phyloP scores from a whole-genome alignment of 106 monocot species.

The Allium sativum region DNA sequence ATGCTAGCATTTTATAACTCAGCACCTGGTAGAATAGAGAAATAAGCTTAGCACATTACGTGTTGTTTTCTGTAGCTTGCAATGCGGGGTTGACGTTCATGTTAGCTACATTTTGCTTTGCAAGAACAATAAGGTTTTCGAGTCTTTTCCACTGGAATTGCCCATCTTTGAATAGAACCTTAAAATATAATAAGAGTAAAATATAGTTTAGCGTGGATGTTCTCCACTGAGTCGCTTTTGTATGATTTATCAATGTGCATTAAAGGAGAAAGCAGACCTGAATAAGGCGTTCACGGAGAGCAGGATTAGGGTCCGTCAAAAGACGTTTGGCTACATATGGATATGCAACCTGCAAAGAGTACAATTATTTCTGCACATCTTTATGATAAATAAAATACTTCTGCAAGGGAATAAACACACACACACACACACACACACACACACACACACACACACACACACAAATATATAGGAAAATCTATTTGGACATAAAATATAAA shows the following conservation, averaged over 20 bases:
- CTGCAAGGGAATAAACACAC: too few relatives aligned
- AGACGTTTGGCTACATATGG: constrained; percentile 97
- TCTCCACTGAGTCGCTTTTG: too few relatives aligned
- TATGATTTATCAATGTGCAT: too few relatives aligned
- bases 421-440: too few relatives aligned
- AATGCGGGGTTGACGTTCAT: constrained; percentile 83
- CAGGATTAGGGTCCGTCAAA: constrained; percentile 94
- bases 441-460: too few relatives aligned
- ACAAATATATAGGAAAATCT: too few relatives aligned
- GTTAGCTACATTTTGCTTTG: constrained; percentile 91
- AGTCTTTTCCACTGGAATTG: constrained; percentile 97
- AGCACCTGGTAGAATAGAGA: background rate
- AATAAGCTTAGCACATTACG: background rate
- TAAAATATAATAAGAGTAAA: background rate
- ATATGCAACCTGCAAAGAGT: constrained; percentile 73
- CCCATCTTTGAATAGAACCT: constrained; percentile 98
- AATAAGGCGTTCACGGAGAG: constrained; percentile 92
- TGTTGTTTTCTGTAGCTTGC: constrained; percentile 32
- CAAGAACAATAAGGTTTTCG: constrained; percentile 92
- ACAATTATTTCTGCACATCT: constrained; percentile 9
- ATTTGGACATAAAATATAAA: too few relatives aligned
- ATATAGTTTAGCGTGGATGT: too few relatives aligned
- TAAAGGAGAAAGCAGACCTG: constrained; percentile 34
- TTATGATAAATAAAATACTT: too few relatives aligned
- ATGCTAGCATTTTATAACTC: background rate